A percentile compares a stretch with the other conserved stretches of the same genome.
Evolutionary conservation across 164 flowering plant genomes (phyloP).

Genomic region (Taxillus chinensis): DNA sequence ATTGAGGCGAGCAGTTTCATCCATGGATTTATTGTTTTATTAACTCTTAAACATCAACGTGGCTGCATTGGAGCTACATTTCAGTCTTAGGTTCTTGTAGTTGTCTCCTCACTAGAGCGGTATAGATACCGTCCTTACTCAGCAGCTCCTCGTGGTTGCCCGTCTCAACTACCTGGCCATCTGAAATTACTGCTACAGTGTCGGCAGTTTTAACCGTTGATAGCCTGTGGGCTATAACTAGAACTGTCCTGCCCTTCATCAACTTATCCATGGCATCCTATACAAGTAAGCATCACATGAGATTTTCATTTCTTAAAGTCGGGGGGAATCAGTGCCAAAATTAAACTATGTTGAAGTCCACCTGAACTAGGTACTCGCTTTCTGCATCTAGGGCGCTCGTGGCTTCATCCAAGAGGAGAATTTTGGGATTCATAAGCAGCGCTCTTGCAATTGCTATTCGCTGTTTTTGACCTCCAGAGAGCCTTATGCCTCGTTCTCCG

Average conservation of each 20-base stretch:
- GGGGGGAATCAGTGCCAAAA: neutral
- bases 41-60: no score
- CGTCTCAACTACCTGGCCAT: slow-evolving; percentile 86
- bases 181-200: slow-evolving; percentile 81
- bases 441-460: slow-evolving; percentile 97
- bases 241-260: slow-evolving; percentile 95
- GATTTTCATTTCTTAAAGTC: slow-evolving; percentile 12
- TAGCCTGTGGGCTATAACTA: slow-evolving; percentile 94
- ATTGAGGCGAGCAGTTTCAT: no score
- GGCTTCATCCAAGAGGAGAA: slow-evolving; percentile 91
- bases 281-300: neutral
- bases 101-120: slow-evolving; percentile 87
- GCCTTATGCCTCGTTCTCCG: slow-evolving; percentile 91
- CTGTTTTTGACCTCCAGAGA: slow-evolving; percentile 96
- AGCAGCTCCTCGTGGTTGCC: slow-evolving; percentile 91
- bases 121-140: slow-evolving; percentile 63
- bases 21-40: no score
- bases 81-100: slow-evolving; percentile 51
- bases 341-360: slow-evolving; percentile 9
- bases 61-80: slow-evolving; percentile 3
- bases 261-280: slow-evolving; percentile 98
- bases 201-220: slow-evolving; percentile 94
- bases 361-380: slow-evolving; percentile 95
- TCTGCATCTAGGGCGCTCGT: slow-evolving; percentile 99
- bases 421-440: slow-evolving; percentile 78